Base-by-base conservation (phyloP, 306 rosid genomes). In the Lupinus albus region DNA sequence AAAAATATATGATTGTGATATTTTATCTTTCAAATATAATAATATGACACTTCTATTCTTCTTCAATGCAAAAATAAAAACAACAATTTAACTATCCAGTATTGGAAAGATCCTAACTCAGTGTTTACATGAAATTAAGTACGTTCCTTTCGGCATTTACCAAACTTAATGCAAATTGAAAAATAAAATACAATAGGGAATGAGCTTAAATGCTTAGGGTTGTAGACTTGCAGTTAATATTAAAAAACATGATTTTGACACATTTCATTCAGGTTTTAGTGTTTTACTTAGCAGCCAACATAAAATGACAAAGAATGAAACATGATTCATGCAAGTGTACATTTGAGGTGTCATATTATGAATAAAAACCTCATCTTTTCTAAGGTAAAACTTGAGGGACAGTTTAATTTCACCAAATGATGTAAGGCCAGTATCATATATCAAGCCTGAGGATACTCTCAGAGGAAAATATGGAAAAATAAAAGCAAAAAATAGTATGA, bases 381-480 rank as follows among this genome's bases (percentile, higher is more conserved):
- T 11, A 39, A 21, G 72, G 76, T 49, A 41, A 57, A n/a, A 62
- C 36, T 58, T 0, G 49, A 8, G 50, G 55, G 4, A 7, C 8
- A 38, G 44, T 57, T 56, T 78, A 10, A 54, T 70, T 73, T 57
- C 71, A 77, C 17, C 20, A 36, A 39, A 62, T 84, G 76, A 79
- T 65, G 81, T 61, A 66, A 76, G 71, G 87, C 85, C 95, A 79
- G 30, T n/a, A n/a, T n/a, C n/a, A n/a, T n/a, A n/a, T n/a, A n/a
- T n/a, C n/a, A n/a, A n/a, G n/a, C n/a, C n/a, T n/a, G n/a, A n/a
- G n/a, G n/a, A n/a, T n/a, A n/a, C n/a, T n/a, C n/a, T n/a, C n/a
- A n/a, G n/a, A n/a, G n/a, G n/a, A n/a, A n/a, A n/a, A n/a, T n/a
- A n/a, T n/a, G n/a, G n/a, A n/a, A n/a, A n/a, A n/a, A n/a, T n/a